Conservation (phyloP, 2,329 filamentous ascomycete species). For the Neobulgaria alba region DNA sequence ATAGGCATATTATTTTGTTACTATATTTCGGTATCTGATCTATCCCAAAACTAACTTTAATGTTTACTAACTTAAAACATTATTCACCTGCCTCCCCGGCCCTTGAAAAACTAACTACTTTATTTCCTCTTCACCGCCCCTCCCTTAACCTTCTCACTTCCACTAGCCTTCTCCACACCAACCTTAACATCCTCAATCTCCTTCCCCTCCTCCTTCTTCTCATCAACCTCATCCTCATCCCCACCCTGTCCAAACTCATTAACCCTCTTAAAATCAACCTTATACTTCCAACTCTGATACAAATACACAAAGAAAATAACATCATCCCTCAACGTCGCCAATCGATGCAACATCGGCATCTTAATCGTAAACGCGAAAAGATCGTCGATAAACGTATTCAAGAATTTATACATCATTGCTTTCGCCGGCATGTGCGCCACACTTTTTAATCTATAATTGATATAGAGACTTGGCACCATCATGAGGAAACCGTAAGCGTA, state of each 20-base stretch:
- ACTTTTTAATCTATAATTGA: constrained; percentile 95
- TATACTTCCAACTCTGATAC: constrained; percentile 91
- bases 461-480: constrained; percentile 97
- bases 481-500: constrained; percentile 98
- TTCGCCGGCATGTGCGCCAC: constrained; percentile 95
- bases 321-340: constrained; percentile 89
- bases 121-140: background rate
- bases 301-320: constrained; percentile 97
- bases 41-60: no score
- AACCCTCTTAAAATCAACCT: constrained; percentile 80
- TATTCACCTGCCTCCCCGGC: no score
- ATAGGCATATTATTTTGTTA: no score
- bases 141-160: background rate
- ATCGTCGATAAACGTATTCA: constrained; percentile 98
- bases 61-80: no score
- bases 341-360: constrained; percentile 88
- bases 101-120: no score
- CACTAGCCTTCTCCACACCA: background rate
- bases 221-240: constrained; percentile 66
- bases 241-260: constrained; percentile 98
- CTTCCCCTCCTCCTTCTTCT: constrained; percentile 31
- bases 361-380: constrained; percentile 98
- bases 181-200: constrained; percentile 11
- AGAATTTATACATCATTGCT: constrained; percentile 96
- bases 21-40: no score